phyloP scores from a whole-genome alignment of 2,329 filamentous ascomycete genomes.

The Colletotrichum tanaceti region DNA sequence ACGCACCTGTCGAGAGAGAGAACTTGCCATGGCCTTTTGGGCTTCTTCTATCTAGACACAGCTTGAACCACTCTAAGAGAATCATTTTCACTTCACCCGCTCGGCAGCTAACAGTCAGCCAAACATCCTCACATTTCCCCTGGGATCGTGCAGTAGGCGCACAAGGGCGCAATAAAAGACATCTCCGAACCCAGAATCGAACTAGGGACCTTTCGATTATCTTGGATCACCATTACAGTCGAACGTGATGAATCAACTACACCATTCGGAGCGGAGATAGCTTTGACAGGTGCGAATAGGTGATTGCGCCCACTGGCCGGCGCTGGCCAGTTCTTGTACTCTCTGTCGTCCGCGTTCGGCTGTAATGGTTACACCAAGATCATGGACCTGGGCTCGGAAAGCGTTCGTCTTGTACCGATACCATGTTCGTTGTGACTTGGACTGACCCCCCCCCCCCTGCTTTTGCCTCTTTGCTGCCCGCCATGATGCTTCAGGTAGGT shows the following conservation, averaged over 20 bases:
- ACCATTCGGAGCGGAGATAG: conserved; percentile 26
- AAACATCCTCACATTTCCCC: too few species aligned
- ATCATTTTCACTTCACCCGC: background rate
- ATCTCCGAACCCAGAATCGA: conserved; percentile 28
- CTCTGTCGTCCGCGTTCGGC: conserved; percentile 27
- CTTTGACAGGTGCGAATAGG: too few species aligned
- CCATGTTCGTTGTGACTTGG: background rate
- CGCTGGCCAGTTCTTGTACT: too few species aligned
- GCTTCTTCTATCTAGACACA: too few species aligned
- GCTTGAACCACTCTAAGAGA: too few species aligned
- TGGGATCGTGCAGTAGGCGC: too few species aligned
- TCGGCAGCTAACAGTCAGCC: conserved; percentile 2
- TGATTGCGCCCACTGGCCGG: too few species aligned
- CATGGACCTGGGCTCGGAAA: conserved; percentile 31
- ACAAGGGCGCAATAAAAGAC: too few species aligned
- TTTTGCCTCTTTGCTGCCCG: background rate
- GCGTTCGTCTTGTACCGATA: background rate
- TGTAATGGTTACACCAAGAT: conserved; percentile 31
- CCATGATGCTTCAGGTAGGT: background rate
- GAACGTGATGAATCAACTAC: conserved; percentile 37
- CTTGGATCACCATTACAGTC: conserved; percentile 34
- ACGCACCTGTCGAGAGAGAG: too few species aligned
- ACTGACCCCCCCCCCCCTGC: background rate
- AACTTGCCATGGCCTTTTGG: too few species aligned
- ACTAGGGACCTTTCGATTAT: conserved; percentile 14